A percentile compares a stretch with the other conserved stretches of the same genome.
These are phyloP conservation scores for Panicum virgatum DNA, from an alignment of 202 grass and related monocot species.

Conservation along the genomic window DNA sequence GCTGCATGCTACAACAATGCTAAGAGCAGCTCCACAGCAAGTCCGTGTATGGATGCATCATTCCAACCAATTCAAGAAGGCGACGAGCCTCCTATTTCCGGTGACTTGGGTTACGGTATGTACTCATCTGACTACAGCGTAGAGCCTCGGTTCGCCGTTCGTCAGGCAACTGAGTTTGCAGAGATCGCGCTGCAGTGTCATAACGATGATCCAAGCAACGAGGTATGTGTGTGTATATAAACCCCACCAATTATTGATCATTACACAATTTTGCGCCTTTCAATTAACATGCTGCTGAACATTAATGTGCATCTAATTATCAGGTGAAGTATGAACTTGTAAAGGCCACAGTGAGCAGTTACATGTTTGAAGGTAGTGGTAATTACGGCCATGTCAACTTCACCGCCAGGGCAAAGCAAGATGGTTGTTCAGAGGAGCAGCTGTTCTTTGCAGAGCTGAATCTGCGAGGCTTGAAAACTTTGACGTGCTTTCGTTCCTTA, in stretches of 20 bases:
- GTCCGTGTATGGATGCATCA: not conserved
- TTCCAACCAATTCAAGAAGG: not conserved
- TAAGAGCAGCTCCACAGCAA: not conserved
- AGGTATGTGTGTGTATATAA: not conserved
- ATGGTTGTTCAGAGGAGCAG: not conserved
- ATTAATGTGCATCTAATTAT: not conserved
- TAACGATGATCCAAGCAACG: conserved; percentile 1
- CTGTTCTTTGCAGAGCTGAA: conserved; percentile 17
- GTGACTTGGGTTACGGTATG: not conserved
- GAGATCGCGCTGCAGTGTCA: not conserved
- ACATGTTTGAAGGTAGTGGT: not conserved
- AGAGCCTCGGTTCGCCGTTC: not conserved
- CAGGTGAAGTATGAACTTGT: conserved; percentile 8
- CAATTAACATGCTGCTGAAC: too few relatives aligned
- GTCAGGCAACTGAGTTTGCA: not conserved
- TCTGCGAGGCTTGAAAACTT: not conserved
- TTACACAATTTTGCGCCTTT: too few relatives aligned
- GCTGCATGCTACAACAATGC: not conserved
- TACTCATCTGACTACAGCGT: not conserved
- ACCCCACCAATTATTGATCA: too few relatives aligned
- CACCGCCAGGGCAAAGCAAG: not conserved
- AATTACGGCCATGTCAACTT: not conserved
- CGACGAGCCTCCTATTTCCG: too few relatives aligned
- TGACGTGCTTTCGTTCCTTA: not conserved
- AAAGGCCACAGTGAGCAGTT: not conserved